Conservation (phyloP, 225 moss, liverwort and hornwort genomes). For the Straminergon stramineum region DNA sequence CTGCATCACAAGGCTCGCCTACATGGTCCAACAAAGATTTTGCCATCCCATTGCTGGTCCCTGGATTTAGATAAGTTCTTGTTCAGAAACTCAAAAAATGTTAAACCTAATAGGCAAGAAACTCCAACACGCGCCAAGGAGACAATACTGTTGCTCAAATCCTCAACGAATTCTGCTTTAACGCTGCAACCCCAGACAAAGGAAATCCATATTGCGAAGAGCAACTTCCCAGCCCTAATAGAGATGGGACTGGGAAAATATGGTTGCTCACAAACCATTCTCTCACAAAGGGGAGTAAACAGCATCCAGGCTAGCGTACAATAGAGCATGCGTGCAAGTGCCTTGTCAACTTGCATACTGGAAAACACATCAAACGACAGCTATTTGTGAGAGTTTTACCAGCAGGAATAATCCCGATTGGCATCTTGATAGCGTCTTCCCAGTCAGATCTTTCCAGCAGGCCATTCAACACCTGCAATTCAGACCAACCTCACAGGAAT, state of each 20-base stretch:
- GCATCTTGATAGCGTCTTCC: constrained; percentile 72
- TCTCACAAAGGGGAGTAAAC: neutral
- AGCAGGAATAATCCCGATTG: constrained; percentile 74
- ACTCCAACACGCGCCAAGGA: neutral
- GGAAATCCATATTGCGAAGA: neutral
- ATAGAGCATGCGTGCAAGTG: neutral
- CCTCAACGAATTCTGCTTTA: neutral
- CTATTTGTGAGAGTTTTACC: neutral
- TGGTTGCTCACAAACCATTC: neutral
- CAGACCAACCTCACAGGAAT: constrained; percentile 1
- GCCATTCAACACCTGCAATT: constrained; percentile 76
- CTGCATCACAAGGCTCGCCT: constrained; percentile 65
- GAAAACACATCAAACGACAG: neutral
- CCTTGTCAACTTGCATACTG: neutral
- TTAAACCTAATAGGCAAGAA: neutral
- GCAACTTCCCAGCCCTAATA: neutral
- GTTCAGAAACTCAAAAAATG: neutral
- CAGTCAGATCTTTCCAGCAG: constrained; percentile 87
- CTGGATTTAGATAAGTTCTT: constrained; percentile 11
- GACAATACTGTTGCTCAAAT: neutral
- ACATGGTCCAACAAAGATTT: constrained; percentile 72
- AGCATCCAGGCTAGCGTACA: neutral
- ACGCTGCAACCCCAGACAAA: neutral
- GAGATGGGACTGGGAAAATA: neutral
- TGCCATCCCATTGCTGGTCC: constrained; percentile 94